Base-by-base conservation (phyloP, 441 rosid species). In the Rhodomyrtus psidioides region DNA sequence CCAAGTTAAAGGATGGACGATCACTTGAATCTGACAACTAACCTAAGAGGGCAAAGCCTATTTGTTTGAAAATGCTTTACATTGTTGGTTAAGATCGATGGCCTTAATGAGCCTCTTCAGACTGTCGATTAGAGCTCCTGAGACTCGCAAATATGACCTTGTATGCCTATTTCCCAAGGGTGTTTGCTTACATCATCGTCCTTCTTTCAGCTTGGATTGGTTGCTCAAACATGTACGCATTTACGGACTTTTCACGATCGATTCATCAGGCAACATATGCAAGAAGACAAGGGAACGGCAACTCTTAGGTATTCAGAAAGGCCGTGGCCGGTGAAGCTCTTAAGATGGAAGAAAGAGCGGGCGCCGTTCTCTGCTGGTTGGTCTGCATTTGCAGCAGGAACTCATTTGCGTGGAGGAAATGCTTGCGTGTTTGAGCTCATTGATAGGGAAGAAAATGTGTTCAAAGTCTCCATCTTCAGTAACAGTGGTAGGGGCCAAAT, bases 321-420 rank as follows among this genome's bases (percentile, higher is more conserved):
- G 10, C 19, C 4, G 2, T 34, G 79, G 79, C 79, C 0, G 0
- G 79, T 70, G 79, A 70, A 70, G 49, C 49, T 34, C 79, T 70
- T 10, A 1, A 23, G 4, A 39, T 2, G 24, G 3, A 21, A 19
- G 9, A 1, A 15, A 27, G 9, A 5, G 15, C 7, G 0, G 1
- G 49, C 1, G 15, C 10, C 6, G 2, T 34, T 70, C 79, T 70
- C n/a, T 10, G 51, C 79, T 6, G 49, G 79, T 70, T 70, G 79
- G 79, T 0, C 1, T 30, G 44, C 75, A 30, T 62, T 62, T 62
- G 75, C 13, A 4, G 30, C 24, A 2, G 75, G 30, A 62, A 17
- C 44, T 62, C 44, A 17, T 62, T 8, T 2, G 24, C 8, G 26
- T 21, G 49, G 5, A 39, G 42, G 49, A 39, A 46, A 70, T 70